phyloP scores from a whole-genome alignment of 495 filamentous ascomycete genomes.

The Lophiostoma macrostomum region DNA sequence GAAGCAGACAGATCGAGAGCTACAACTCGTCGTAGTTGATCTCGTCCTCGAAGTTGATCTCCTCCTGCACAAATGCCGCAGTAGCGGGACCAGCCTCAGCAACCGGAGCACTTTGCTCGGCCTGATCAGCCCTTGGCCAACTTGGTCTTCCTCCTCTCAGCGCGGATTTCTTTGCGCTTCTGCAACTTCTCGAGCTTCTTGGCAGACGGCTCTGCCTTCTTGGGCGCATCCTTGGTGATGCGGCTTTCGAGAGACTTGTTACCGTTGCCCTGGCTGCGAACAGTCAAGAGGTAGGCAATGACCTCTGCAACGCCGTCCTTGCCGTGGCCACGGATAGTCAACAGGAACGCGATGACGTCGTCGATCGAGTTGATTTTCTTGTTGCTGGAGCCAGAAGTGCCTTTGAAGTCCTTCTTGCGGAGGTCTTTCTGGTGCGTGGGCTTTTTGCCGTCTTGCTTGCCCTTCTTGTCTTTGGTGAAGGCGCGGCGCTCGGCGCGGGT shows the following conservation, averaged over 20 bases:
- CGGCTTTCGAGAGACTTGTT: not conserved
- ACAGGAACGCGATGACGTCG: too few relatives aligned
- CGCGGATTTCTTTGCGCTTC: not conserved
- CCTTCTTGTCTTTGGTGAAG: not conserved
- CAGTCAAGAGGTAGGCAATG: too few relatives aligned
- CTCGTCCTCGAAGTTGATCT: not conserved
- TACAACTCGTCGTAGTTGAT: conserved; percentile 12
- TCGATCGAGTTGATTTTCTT: too few relatives aligned
- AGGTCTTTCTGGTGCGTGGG: too few relatives aligned
- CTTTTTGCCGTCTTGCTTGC: not conserved
- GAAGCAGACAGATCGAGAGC: not conserved
- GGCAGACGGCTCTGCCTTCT: not conserved
- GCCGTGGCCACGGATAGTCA: too few relatives aligned
- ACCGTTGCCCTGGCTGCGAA: too few relatives aligned
- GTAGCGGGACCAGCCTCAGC: not conserved
- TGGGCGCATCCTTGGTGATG: not conserved
- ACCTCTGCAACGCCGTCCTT: too few relatives aligned
- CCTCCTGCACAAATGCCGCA: not conserved
- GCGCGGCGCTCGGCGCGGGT: not conserved
- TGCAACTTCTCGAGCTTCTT: not conserved
- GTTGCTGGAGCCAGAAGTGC: too few relatives aligned
- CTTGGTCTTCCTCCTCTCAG: not conserved
- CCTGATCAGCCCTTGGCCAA: conserved; percentile 5
- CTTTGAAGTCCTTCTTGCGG: too few relatives aligned
- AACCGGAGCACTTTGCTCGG: not conserved